A percentile compares a stretch with the other conserved stretches of the same genome.
phyloP scores from a whole-genome alignment of 306 rosid genomes.

The Castanopsis chinensis region DNA sequence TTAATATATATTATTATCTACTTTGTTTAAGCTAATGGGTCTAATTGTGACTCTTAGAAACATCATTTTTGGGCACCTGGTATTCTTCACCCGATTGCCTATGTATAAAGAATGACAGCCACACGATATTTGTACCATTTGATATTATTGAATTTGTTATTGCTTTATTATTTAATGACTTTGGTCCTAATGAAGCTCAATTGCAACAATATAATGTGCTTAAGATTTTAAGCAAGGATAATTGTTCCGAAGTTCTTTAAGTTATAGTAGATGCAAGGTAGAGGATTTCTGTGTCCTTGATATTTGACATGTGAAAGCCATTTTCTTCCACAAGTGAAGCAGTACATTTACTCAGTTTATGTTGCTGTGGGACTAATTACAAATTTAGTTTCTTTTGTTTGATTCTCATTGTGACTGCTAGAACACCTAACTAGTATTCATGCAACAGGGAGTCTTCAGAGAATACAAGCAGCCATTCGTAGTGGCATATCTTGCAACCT shows the following conservation, averaged over 20 bases:
- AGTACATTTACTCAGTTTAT: not conserved
- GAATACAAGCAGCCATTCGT: slow-evolving; percentile 34
- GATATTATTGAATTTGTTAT: not conserved
- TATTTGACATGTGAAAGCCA: not conserved
- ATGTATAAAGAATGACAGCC: no score
- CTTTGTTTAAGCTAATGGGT: no score
- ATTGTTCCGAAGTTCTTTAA: no score
- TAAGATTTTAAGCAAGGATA: no score
- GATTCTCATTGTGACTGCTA: not conserved
- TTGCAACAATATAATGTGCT: no score
- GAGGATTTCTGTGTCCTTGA: not conserved
- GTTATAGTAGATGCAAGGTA: not conserved
- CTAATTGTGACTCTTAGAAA: no score
- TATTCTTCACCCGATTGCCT: no score
- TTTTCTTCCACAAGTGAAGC: not conserved
- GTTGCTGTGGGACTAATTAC: not conserved
- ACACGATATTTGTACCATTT: no score
- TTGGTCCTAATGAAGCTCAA: not conserved
- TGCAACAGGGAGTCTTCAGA: slow-evolving; percentile 23
- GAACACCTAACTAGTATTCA: slow-evolving; percentile 6
- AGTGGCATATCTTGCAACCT: slow-evolving; percentile 26
- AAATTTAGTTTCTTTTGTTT: not conserved
- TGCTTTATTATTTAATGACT: no score
- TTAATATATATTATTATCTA: no score
- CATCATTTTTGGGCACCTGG: no score